Evolutionary conservation across 345 rosid genomes (phyloP).

Genomic region (Crucihimalaya himalaica): DNA sequence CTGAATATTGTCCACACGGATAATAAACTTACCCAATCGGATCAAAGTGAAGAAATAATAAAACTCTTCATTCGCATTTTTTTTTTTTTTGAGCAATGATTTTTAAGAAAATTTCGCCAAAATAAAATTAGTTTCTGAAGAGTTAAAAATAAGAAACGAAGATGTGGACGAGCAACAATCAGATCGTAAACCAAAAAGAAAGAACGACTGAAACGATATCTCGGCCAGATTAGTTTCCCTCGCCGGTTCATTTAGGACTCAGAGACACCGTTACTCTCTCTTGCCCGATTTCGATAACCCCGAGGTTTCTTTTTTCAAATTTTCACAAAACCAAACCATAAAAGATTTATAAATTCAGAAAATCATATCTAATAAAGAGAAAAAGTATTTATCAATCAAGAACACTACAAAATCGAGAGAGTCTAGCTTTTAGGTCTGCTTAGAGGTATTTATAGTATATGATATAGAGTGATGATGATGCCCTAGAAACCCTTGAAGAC

Average conservation of each 20-base stretch:
- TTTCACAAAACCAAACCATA: background rate
- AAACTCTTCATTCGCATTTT: slow-evolving; percentile 26
- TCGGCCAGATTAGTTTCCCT: slow-evolving; percentile 37
- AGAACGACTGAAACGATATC: slow-evolving; percentile 47
- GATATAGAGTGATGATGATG: slow-evolving; percentile 15
- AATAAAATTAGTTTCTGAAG: too few species aligned
- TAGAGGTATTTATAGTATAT: slow-evolving; percentile 16
- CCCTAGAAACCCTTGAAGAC: slow-evolving; percentile 1
- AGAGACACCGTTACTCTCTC: slow-evolving; percentile 45
- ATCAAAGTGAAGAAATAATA: slow-evolving; percentile 42
- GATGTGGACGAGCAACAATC: slow-evolving; percentile 44
- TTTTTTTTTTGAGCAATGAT: background rate
- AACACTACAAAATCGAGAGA: background rate
- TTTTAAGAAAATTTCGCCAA: background rate
- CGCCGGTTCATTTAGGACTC: slow-evolving; percentile 35
- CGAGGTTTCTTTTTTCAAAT: slow-evolving; percentile 2
- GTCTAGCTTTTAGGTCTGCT: background rate
- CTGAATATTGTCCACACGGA: slow-evolving; percentile 21
- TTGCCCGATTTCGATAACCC: slow-evolving; percentile 25
- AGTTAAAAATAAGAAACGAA: background rate
- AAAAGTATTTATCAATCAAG: background rate
- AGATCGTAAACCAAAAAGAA: slow-evolving; percentile 17
- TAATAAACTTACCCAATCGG: slow-evolving; percentile 21
- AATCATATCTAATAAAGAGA: background rate
- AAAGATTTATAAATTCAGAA: background rate